A percentile compares a stretch with the other conserved stretches of the same genome.
These are phyloP conservation scores for Parathielavia appendiculata DNA, from an alignment of 495 filamentous ascomycete species.

Conservation along the genomic window DNA sequence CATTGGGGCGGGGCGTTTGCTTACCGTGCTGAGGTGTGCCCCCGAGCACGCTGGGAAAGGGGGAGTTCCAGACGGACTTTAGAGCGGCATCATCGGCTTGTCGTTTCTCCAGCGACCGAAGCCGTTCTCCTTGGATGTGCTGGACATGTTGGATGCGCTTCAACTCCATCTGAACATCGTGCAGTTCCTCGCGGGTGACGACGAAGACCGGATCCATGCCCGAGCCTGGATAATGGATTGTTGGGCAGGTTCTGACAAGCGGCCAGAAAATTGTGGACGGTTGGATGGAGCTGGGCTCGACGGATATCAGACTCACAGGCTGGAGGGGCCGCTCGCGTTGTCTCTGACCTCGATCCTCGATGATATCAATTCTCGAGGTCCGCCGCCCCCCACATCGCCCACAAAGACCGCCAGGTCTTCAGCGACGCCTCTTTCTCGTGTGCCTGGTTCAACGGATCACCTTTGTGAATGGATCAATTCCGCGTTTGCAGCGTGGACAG, in stretches of 20 bases:
- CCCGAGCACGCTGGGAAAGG: constrained; percentile 70
- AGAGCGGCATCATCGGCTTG: constrained; percentile 74
- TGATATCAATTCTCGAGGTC: constrained; percentile 33
- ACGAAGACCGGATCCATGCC: constrained; percentile 54
- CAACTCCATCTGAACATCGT: constrained; percentile 82
- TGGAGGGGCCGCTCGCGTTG: constrained; percentile 6
- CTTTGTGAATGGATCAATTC: not conserved
- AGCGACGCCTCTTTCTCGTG: constrained; percentile 20
- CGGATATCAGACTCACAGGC: not conserved
- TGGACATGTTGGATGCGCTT: constrained; percentile 75
- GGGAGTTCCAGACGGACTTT: constrained; percentile 85
- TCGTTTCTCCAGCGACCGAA: constrained; percentile 72
- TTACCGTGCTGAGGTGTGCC: constrained; percentile 79
- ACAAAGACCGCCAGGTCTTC: constrained; percentile 32
- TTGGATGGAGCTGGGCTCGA: not conserved
- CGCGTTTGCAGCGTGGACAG: constrained; percentile 1
- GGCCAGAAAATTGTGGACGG: not conserved
- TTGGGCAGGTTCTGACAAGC: not conserved
- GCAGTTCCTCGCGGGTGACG: constrained; percentile 64
- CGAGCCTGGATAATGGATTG: constrained; percentile 6
- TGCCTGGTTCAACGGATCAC: not conserved
- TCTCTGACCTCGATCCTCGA: constrained; percentile 30
- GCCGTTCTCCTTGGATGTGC: constrained; percentile 72
- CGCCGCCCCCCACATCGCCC: constrained; percentile 37
- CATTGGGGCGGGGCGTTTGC: constrained; percentile 18